Percentiles rank a stretch among this genome's conserved stretches.
Conservation (phyloP, 495 filamentous ascomycete species). For the Talaromyces wortmannii region DNA sequence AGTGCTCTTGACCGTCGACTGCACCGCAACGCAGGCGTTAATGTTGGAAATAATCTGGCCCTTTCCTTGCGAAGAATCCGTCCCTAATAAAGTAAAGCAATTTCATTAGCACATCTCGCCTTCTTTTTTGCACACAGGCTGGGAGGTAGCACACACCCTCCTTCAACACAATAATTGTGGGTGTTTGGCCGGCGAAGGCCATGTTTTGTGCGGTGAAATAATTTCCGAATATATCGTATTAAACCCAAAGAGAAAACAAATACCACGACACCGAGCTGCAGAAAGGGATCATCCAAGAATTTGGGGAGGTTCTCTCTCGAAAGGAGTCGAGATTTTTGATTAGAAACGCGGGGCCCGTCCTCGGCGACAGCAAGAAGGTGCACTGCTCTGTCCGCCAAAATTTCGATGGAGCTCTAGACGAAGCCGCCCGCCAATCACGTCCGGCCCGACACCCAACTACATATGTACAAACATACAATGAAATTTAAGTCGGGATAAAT, state of each 20-base stretch:
- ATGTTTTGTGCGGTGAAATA: constrained; percentile 39
- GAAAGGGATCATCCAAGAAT: not conserved
- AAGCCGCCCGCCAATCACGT: not conserved
- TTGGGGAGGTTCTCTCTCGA: too few relatives aligned
- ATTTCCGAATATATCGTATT: not conserved
- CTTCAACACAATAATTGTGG: constrained; percentile 97
- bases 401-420: constrained; percentile 5
- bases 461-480: not conserved
- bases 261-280: not conserved
- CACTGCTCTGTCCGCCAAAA: constrained; percentile 3
- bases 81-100: constrained; percentile 50
- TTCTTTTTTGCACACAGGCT: too few relatives aligned
- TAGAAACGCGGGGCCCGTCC: constrained; percentile 1
- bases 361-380: too few relatives aligned
- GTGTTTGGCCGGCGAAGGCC: constrained; percentile 97
- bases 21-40: constrained; percentile 96
- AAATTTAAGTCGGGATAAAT: too few relatives aligned
- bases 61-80: constrained; percentile 93
- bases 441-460: not conserved
- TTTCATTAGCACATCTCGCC: too few relatives aligned
- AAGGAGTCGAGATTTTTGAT: not conserved
- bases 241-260: too few relatives aligned
- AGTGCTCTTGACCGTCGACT: constrained; percentile 89
- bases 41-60: constrained; percentile 98
- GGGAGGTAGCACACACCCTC: constrained; percentile 63